Base-by-base conservation (phyloP, 371 early-diverging fungal species). In the Dinochytrium kinnereticum region DNA sequence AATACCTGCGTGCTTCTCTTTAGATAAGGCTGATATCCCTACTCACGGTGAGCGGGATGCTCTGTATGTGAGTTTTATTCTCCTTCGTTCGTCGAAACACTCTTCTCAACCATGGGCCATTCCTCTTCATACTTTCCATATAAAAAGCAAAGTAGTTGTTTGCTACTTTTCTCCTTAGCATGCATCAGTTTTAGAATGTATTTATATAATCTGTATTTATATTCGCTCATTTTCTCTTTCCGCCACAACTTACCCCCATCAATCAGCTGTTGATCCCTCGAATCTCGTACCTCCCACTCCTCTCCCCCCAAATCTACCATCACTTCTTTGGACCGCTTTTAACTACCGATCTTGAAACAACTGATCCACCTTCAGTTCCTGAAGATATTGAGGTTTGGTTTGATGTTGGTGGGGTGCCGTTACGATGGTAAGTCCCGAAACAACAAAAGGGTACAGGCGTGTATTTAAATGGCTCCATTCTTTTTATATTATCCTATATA, bases 341-440 rank as follows among this genome's bases (percentile, higher is more conserved):
- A 13, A 61, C 33, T 19, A 10, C 64, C 34, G 19, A 7, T 28
- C 17, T 19, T 7, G 64, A 38, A 7, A 10, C 64, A 36, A 13
- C 26, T 7, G 44, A 44, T 13, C 44, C 44, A 44, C 64, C 64
- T 33, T 7, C 64, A 5, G 17, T 53, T 7, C 55, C 55, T 1
- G 79, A 86, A 34, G 88, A 85, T 34, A 83, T 85, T 17, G 84
- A 83, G 21, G 78, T 88, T 34, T 92, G 93, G 93, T 92, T 87
- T 70, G 87, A 86, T 34, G 88, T 74, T 68, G 74, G 88, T 31
- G 87, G 87, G 2, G 82, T 84, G 65, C 91, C 92, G 7, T 74
- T 92, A 65, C 90, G 90, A 77, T 92, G 92, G 92, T 91, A 86
- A 31, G 67, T 26, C 10, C 49, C 49, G 13, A 44, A 44, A 44